These are phyloP conservation scores for Yamagishiella unicocca DNA, from an alignment of 139 green algal species.

Conservation along the genomic window DNA sequence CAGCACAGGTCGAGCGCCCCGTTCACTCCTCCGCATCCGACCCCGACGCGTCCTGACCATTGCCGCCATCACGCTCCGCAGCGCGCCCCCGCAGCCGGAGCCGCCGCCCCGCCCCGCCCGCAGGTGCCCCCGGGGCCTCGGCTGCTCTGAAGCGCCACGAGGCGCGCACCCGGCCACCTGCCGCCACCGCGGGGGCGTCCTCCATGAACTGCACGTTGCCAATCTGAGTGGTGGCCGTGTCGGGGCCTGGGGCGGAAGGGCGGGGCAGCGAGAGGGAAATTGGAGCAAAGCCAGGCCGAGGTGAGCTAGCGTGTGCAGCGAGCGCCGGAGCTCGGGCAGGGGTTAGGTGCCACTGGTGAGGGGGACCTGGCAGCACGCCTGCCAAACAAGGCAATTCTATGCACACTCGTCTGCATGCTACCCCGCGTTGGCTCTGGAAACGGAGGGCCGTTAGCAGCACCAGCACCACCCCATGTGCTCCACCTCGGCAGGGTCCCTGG, in stretches of 20 bases:
- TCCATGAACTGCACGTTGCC: constrained; percentile 29
- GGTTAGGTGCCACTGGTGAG: not conserved
- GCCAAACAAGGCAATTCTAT: no score
- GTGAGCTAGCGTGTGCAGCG: not conserved
- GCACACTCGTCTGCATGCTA: no score
- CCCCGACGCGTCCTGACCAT: no score
- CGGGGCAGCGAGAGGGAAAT: not conserved
- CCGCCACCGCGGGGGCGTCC: not conserved
- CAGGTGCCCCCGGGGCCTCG: no score
- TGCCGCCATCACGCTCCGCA: not conserved
- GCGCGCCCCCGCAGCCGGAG: not conserved
- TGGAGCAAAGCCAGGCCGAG: not conserved
- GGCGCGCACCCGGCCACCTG: not conserved
- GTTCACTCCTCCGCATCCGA: no score
- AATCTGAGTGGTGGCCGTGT: not conserved
- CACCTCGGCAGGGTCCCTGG: not conserved
- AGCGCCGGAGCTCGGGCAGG: not conserved
- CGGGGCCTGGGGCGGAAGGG: not conserved
- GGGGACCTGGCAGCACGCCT: not conserved
- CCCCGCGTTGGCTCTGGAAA: no score
- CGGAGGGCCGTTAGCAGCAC: no score
- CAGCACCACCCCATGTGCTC: no score
- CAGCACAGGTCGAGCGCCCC: no score
- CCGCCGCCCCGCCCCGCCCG: no score
- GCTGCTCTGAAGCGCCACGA: constrained; percentile 16